Percentiles rank a stretch among this genome's conserved stretches.
These are phyloP conservation scores for Debaryomyces hansenii DNA, from an alignment of 805 yeast genomes.

Conservation along the genomic window DNA sequence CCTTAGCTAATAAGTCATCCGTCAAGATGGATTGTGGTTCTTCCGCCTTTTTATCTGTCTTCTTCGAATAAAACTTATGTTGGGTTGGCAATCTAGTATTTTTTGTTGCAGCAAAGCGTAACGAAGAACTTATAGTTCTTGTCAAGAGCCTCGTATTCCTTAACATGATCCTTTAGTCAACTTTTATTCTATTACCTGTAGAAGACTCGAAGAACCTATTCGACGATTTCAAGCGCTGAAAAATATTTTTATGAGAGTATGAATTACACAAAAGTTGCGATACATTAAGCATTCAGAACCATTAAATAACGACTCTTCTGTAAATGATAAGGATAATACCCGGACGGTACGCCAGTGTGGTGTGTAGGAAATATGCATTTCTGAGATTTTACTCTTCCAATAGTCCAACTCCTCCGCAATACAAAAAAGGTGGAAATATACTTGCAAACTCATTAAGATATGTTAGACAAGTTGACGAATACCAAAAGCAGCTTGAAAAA, in stretches of 20 bases:
- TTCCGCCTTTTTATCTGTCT: slow-evolving; percentile 8
- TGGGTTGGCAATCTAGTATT: neutral
- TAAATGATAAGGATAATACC: neutral
- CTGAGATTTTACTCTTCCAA: neutral
- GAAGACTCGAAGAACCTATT: neutral
- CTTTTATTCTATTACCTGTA: neutral
- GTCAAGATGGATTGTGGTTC: slow-evolving; percentile 58
- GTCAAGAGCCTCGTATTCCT: slow-evolving; percentile 5
- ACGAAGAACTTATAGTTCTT: slow-evolving; percentile 4
- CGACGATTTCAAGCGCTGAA: neutral
- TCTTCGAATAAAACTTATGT: slow-evolving; percentile 6
- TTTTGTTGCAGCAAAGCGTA: neutral
- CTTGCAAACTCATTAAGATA: slow-evolving; percentile 21
- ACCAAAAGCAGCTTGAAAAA: slow-evolving; percentile 19
- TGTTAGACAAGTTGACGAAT: slow-evolving; percentile 27
- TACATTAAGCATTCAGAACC: neutral
- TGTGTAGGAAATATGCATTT: no score
- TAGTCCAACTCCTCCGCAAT: neutral
- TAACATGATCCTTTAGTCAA: slow-evolving; percentile 4
- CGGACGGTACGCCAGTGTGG: no score
- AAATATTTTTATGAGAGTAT: neutral
- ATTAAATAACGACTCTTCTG: neutral
- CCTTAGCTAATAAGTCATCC: slow-evolving; percentile 79
- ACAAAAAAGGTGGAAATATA: slow-evolving; percentile 8
- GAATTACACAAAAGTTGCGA: neutral